Evolutionary conservation across 78 protist species (phyloP), one percentile per base, ranked within the genome.

Genomic region (Dictyostelium brefeldianum): DNA sequence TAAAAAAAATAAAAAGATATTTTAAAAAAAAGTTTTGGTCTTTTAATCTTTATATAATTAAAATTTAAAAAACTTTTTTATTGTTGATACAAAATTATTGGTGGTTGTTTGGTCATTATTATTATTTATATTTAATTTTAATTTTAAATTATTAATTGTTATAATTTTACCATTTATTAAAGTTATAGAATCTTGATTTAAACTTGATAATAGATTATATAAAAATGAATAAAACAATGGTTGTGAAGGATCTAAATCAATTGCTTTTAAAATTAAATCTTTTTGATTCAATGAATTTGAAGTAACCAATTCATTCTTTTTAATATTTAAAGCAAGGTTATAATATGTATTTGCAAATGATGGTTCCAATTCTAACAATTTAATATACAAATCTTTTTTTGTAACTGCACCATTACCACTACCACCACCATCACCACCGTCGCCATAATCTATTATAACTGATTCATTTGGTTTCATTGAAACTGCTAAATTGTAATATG

Each of bases 91-190:
- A 1, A 62, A 2, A 25, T 36, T 17, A 22, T 62, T 62, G 25
- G n/a, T 25, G 10, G n/a, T 14, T 15, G 2, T 53, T 53, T 50
- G 67, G 1, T 20, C n/a, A 9, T 4, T 14, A 14, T 62, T 17
- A 7, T 25, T 12, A 11, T 29, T 62, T 62, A 25, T 36, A 62
- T 62, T 62, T 62, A 62, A 11, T 8, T 62, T 62, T 62, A 62
- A 2, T 25, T 4, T 62, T 62, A 62, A 62, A 18, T 62, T 36
- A 11, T 62, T 29, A 25, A 25, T 62, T 62, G 70, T 25, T 17
- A 69, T 50, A 50, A 46, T 25, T 36, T 69, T 69, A 29, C 51
- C 77, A 69, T 69, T 69, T 36, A 69, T 31, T 36, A 69, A 18
- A 29, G 8, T 27, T 69, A 69, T 36, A 25, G 77, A n/a, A 25